These are phyloP conservation scores for Melampsora medusae DNA, from an alignment of 1,284 basidiomycete genomes.

Conservation along the genomic window DNA sequence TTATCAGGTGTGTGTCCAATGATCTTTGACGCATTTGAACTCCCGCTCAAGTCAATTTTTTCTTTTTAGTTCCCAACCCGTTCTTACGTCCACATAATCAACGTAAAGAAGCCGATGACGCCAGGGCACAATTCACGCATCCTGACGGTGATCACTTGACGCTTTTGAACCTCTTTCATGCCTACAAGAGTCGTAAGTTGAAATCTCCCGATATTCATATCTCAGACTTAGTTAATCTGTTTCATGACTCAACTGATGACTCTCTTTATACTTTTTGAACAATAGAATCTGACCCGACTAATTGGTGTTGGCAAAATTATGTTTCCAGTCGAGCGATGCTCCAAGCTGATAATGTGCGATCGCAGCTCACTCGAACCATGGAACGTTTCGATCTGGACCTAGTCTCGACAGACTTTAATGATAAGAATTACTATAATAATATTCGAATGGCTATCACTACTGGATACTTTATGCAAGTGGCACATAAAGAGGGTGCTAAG, in stretches of 20 bases:
- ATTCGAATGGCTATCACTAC: slow-evolving; percentile 82
- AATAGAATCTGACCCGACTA: slow-evolving; percentile 69
- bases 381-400: slow-evolving; percentile 72
- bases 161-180: slow-evolving; percentile 91
- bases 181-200: slow-evolving; percentile 75
- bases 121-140: slow-evolving; percentile 81
- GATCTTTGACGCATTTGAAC: background rate
- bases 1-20: slow-evolving; percentile 68
- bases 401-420: slow-evolving; percentile 70
- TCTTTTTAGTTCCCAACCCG: slow-evolving; percentile 74
- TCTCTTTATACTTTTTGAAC: background rate
- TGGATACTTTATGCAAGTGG: slow-evolving; percentile 98
- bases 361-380: slow-evolving; percentile 87
- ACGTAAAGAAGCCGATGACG: slow-evolving; percentile 83
- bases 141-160: slow-evolving; percentile 96
- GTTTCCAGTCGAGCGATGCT: slow-evolving; percentile 77
- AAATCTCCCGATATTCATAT: background rate
- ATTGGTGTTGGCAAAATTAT: slow-evolving; percentile 93
- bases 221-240: too few relatives aligned
- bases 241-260: background rate
- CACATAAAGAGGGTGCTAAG: slow-evolving; percentile 91
- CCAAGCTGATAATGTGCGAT: slow-evolving; percentile 93
- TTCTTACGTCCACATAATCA: slow-evolving; percentile 87
- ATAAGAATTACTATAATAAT: slow-evolving; percentile 73
- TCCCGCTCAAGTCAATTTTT: background rate